Conservation (phyloP, 371 early-diverging fungal genomes). For the Rhizomucor pusillus region DNA sequence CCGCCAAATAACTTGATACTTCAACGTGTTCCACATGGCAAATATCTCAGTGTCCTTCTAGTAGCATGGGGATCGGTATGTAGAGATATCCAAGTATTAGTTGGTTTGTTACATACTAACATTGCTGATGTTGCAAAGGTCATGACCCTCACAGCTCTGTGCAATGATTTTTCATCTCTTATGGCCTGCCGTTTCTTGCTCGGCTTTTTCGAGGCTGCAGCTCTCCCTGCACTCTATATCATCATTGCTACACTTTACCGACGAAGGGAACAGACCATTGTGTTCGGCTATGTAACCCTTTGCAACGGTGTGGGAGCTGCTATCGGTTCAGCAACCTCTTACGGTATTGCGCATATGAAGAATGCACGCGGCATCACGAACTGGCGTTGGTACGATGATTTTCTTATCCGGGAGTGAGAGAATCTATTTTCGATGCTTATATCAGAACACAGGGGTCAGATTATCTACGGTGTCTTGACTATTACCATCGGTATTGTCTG, state of each 20-base stretch:
- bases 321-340: conserved; percentile 29
- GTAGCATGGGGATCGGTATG: conserved; percentile 36
- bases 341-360: conserved; percentile 14
- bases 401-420: no score
- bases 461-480: conserved; percentile 26
- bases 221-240: conserved; percentile 24
- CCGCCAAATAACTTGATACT: conserved; percentile 26
- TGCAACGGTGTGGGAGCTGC: conserved; percentile 14
- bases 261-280: conserved; percentile 24
- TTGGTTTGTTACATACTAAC: no score
- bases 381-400: conserved; percentile 9
- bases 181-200: conserved; percentile 26
- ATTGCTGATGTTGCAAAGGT: not conserved
- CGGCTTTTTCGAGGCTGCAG: conserved; percentile 34
- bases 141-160: not conserved
- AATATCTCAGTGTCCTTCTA: conserved; percentile 24
- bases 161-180: conserved; percentile 22
- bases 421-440: no score
- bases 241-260: conserved; percentile 27
- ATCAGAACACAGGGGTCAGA: conserved; percentile 23
- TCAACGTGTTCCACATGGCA: conserved; percentile 27
- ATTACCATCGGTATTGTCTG: conserved; percentile 15
- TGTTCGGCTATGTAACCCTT: conserved; percentile 18
- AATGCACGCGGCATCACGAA: conserved; percentile 10
- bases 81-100: not conserved